Evolutionary conservation across 2,329 filamentous ascomycete species (phyloP), one percentile per base, ranked within the genome.

Genomic region (Colletotrichum musae): DNA sequence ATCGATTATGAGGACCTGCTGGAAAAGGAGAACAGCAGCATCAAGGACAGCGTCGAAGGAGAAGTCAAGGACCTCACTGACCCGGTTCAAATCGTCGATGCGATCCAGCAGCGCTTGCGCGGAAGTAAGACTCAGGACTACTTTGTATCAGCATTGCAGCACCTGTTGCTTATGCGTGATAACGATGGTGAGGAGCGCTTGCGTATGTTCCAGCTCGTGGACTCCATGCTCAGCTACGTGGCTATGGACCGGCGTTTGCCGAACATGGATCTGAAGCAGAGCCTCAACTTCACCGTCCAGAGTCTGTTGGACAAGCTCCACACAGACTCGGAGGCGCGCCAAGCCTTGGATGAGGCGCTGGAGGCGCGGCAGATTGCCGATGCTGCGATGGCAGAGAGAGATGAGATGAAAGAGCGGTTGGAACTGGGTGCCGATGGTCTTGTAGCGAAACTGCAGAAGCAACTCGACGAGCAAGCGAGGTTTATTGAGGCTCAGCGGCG

Each of bases 1-100:
- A 97, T 98, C 79, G 96, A 99, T 83, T 98, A 98, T 79, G 96
- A 99, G 83, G 96, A 98, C 79, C 92, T 98, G 81, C 89, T 98
- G 54, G 95, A 98, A 80, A 89, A 92, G 71, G 96, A 98, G 81
- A 93, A 92, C 75, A 95, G 90, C 78, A 97, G 94, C 79, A 93
- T 97, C 81, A 93, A 96, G 78, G 95, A 98, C 78, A 93, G 89
- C 74, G 86, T 95, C 68, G 94, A 97, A 75, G 93, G 90, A 36
- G 95, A 97, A 68, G 88, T 93, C 75, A 97, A 94, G 82, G 96
- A 99, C 79, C 89, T 99, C 77, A 97, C 91, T 75, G 95, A 99
- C 79, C 96, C 96, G 1, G 85, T 91, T 52, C 95, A 98, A 81
- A 98, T 99, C 72, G 94, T 93, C 6, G 95, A 98, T 78, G 95